Evolutionary conservation across 768 basidiomycete species (phyloP).

Genomic region (Leccinum boreale): DNA sequence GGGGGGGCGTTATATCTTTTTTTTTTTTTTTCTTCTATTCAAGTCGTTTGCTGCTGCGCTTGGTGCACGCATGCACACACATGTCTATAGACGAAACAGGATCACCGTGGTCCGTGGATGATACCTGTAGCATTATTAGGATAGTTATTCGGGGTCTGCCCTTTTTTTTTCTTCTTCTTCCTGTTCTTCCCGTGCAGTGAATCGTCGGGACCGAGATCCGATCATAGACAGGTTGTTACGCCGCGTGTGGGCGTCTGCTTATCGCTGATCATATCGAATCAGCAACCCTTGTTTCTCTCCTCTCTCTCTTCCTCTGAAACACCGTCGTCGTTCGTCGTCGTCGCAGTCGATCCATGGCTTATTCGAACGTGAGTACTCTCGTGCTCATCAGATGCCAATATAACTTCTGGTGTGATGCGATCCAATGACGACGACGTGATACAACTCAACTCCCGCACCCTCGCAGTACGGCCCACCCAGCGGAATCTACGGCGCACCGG

Average conservation of each 20-base stretch:
- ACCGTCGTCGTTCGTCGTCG: not conserved
- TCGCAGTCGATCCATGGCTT: constrained; percentile 16
- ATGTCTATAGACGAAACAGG: constrained; percentile 17
- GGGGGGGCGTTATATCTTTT: not conserved
- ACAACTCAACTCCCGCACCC: not conserved
- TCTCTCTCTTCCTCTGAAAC: not conserved
- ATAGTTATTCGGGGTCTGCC: constrained; percentile 18
- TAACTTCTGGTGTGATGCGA: not conserved
- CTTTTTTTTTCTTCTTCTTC: not conserved
- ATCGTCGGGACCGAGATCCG: not conserved
- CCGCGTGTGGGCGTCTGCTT: constrained; percentile 1
- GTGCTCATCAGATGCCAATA: not conserved
- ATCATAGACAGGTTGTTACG: not conserved
- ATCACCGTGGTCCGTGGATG: constrained; percentile 17
- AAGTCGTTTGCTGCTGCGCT: not conserved
- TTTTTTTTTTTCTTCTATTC: not conserved
- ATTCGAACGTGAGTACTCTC: constrained; percentile 14
- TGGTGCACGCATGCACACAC: not conserved
- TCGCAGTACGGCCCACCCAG: not conserved
- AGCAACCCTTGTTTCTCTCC: not conserved
- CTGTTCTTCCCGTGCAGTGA: not conserved
- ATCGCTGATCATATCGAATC: constrained; percentile 12
- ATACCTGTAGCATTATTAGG: constrained; percentile 36
- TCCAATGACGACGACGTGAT: not conserved
- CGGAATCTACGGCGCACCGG: not conserved